These are phyloP conservation scores for Keqinozyma sinolaborantium DNA, from an alignment of 1,139 yeast species.

Conservation along the genomic window DNA sequence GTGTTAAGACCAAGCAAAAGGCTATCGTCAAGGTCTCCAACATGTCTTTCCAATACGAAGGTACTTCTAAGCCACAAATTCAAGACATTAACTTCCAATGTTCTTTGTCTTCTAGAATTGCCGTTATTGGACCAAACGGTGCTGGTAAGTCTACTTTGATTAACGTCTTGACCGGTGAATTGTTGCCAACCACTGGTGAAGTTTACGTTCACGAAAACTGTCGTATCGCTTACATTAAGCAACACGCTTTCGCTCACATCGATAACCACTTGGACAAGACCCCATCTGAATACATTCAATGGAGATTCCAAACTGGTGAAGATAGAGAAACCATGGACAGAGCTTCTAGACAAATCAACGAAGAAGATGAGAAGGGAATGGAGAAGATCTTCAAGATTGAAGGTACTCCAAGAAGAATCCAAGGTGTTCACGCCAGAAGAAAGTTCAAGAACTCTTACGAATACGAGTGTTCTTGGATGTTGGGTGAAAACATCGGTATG, in stretches of 20 bases:
- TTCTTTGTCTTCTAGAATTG: slow-evolving; percentile 98
- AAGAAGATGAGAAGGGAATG: slow-evolving; percentile 96
- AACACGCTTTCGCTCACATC: slow-evolving; percentile 99
- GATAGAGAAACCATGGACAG: slow-evolving; percentile 99
- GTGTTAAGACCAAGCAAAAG: slow-evolving; percentile 99
- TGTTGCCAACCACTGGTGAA: slow-evolving; percentile 96
- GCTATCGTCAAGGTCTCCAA: slow-evolving; percentile 96
- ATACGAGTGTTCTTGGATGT: slow-evolving; percentile 94
- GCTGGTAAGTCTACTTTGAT: slow-evolving; percentile 99
- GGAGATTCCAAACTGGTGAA: slow-evolving; percentile 99
- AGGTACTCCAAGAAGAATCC: slow-evolving; percentile 97
- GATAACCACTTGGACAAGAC: slow-evolving; percentile 98
- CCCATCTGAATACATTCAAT: slow-evolving; percentile 99
- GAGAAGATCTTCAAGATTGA: slow-evolving; percentile 98
- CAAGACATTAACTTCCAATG: slow-evolving; percentile 92
- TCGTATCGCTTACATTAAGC: slow-evolving; percentile 99
- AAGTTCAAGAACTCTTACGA: slow-evolving; percentile 99
- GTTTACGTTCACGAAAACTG: slow-evolving; percentile 99
- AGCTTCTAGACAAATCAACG: slow-evolving; percentile 98
- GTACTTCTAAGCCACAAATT: slow-evolving; percentile 95
- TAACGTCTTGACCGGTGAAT: slow-evolving; percentile 98
- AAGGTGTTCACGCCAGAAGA: slow-evolving; percentile 94
- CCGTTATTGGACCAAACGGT: slow-evolving; percentile 99
- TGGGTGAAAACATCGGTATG: slow-evolving; percentile 99
- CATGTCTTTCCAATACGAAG: slow-evolving; percentile 99